These are phyloP conservation scores for Hymenoscyphus occultus DNA, from an alignment of 2,329 filamentous ascomycete species.

Conservation along the genomic window DNA sequence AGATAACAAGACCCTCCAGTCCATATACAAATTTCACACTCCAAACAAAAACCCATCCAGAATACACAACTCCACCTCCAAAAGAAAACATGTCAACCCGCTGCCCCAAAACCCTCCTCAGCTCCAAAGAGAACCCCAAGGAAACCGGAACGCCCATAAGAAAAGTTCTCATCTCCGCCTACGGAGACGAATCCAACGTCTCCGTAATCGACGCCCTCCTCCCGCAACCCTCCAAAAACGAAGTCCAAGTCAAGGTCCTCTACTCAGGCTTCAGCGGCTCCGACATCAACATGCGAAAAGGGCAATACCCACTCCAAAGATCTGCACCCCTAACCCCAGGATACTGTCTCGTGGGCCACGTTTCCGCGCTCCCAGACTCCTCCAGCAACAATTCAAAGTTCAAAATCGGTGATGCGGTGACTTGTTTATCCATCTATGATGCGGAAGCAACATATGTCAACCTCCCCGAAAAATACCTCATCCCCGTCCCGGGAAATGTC, in stretches of 20 bases:
- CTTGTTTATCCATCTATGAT: slow-evolving; percentile 13
- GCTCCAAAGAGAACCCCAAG: neutral
- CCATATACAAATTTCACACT: too few species aligned
- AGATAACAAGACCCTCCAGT: too few species aligned
- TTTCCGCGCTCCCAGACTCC: neutral
- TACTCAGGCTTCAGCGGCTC: slow-evolving; percentile 15
- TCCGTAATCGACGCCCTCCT: neutral
- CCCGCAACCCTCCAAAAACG: slow-evolving; percentile 3
- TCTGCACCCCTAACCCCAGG: slow-evolving; percentile 11
- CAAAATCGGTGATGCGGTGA: slow-evolving; percentile 10
- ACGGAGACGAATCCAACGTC: slow-evolving; percentile 10
- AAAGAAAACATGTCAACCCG: too few species aligned
- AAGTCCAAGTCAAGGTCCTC: slow-evolving; percentile 11
- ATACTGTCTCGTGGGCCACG: slow-evolving; percentile 10
- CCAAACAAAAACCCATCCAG: too few species aligned
- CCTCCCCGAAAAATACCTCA: slow-evolving; percentile 13
- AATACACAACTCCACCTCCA: too few species aligned
- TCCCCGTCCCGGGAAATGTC: slow-evolving; percentile 10
- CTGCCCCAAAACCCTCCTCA: too few species aligned
- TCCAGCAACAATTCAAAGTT: neutral
- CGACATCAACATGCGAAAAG: slow-evolving; percentile 15
- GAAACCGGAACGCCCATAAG: slow-evolving; percentile 5
- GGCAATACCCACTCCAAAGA: slow-evolving; percentile 12
- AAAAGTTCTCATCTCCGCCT: slow-evolving; percentile 14
- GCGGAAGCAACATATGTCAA: slow-evolving; percentile 9